These are phyloP conservation scores for Microsporum canis DNA, from an alignment of 2,329 filamentous ascomycete genomes.

Conservation along the genomic window DNA sequence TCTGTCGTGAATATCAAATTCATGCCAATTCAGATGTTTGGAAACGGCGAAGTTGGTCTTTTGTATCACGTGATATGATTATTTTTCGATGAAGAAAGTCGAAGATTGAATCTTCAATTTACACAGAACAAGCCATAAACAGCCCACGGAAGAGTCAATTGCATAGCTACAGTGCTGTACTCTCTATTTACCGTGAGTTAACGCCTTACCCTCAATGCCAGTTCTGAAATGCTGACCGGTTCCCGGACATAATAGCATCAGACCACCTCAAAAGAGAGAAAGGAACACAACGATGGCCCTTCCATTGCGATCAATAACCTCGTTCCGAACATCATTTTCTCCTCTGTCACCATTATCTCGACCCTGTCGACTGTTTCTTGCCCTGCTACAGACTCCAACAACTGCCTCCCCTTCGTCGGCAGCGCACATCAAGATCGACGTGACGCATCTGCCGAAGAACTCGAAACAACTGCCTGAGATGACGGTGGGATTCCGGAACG, in stretches of 20 bases:
- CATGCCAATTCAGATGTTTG: neutral
- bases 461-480: conserved; percentile 60
- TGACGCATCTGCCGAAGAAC: conserved; percentile 59
- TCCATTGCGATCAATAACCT: conserved; percentile 44
- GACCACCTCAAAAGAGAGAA: neutral
- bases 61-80: neutral
- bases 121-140: neutral
- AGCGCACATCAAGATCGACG: conserved; percentile 61
- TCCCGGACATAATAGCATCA: neutral
- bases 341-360: conserved; percentile 73
- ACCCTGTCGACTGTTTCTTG: conserved; percentile 78
- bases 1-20: neutral
- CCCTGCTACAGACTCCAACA: conserved; percentile 69
- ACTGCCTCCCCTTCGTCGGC: conserved; percentile 68
- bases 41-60: neutral
- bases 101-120: neutral
- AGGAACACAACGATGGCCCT: conserved; percentile 23
- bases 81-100: neutral
- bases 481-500: conserved; percentile 85
- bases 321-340: conserved; percentile 79
- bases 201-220: neutral
- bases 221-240: neutral
- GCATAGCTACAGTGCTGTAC: neutral
- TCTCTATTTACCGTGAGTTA: neutral
- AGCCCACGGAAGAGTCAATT: neutral